Conservation (phyloP, 345 rosid species). For the Trapa incisa region DNA sequence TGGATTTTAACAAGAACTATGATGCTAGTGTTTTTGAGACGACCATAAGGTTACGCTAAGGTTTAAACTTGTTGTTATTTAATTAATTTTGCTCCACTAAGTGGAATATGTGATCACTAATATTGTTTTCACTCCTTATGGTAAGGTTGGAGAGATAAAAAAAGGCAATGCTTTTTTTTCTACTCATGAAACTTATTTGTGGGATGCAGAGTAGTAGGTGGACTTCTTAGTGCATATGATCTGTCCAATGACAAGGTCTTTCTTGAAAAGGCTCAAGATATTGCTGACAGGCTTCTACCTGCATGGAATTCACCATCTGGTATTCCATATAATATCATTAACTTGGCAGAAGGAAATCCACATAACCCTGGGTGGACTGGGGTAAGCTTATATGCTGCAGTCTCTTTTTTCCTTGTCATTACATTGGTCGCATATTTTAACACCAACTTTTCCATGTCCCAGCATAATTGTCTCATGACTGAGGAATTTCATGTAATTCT, state of each 20-base stretch:
- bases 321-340: constrained; percentile 79
- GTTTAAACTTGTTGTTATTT: constrained; percentile 44
- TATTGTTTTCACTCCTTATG: not conserved
- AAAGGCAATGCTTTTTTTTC: not conserved
- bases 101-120: not conserved
- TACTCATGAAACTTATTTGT: constrained; percentile 7
- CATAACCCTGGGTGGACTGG: constrained; percentile 90
- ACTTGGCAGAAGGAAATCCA: constrained; percentile 66
- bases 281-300: constrained; percentile 89
- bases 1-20: constrained; percentile 86
- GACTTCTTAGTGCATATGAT: constrained; percentile 94
- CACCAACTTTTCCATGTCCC: not conserved
- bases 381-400: constrained; percentile 34
- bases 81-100: constrained; percentile 3
- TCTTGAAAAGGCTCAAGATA: constrained; percentile 88
- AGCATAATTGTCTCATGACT: not conserved
- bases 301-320: constrained; percentile 87
- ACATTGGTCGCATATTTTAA: not conserved
- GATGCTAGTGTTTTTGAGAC: constrained; percentile 98
- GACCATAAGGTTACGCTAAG: constrained; percentile 93
- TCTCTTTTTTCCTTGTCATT: not conserved
- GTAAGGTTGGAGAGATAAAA: not conserved
- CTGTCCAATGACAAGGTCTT: constrained; percentile 82
- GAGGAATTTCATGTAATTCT: not conserved
- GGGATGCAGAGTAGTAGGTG: constrained; percentile 83